A percentile compares a stretch with the other conserved stretches of the same genome.
Evolutionary conservation across 352 stramenopile species (phyloP).

Genomic region (Globisporangium carolinianum): DNA sequence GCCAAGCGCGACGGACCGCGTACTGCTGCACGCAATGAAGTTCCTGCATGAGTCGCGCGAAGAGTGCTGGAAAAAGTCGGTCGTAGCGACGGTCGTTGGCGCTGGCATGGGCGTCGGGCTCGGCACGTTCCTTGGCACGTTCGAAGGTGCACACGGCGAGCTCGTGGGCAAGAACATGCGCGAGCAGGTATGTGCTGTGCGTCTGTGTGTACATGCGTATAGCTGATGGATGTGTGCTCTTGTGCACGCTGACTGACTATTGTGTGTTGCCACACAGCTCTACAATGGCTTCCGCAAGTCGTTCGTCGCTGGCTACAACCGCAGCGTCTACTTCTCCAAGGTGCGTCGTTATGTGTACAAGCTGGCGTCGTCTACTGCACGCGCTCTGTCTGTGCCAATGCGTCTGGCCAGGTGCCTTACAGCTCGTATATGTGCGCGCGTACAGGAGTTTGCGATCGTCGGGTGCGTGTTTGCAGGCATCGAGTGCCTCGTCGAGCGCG

Average conservation of each 20-base stretch:
- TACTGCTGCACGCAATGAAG: slow-evolving; percentile 41
- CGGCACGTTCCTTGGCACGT: slow-evolving; percentile 83
- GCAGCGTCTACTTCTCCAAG: slow-evolving; percentile 86
- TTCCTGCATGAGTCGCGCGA: slow-evolving; percentile 79
- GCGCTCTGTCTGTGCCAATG: background rate
- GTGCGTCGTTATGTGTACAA: slow-evolving; percentile 10
- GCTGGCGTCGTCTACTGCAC: background rate
- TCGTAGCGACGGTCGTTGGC: slow-evolving; percentile 64
- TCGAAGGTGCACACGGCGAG: slow-evolving; percentile 81
- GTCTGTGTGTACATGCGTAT: background rate
- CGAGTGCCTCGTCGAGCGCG: slow-evolving; percentile 80
- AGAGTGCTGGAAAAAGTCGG: slow-evolving; percentile 80
- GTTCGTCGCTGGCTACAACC: slow-evolving; percentile 62
- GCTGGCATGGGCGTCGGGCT: slow-evolving; percentile 74
- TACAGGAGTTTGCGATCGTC: slow-evolving; percentile 80
- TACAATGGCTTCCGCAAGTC: slow-evolving; percentile 84
- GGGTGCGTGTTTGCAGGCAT: slow-evolving; percentile 75
- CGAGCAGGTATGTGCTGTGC: slow-evolving; percentile 46
- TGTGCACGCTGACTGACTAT: no score
- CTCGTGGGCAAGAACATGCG: slow-evolving; percentile 81
- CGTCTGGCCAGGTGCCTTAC: background rate
- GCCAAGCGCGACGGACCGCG: slow-evolving; percentile 27
- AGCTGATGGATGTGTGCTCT: no score
- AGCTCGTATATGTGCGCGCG: background rate
- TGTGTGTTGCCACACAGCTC: slow-evolving; percentile 28